Evolutionary conservation across 2,329 filamentous ascomycete species (phyloP), one percentile per base, ranked within the genome.

Genomic region (Herpotrichia juniperi): DNA sequence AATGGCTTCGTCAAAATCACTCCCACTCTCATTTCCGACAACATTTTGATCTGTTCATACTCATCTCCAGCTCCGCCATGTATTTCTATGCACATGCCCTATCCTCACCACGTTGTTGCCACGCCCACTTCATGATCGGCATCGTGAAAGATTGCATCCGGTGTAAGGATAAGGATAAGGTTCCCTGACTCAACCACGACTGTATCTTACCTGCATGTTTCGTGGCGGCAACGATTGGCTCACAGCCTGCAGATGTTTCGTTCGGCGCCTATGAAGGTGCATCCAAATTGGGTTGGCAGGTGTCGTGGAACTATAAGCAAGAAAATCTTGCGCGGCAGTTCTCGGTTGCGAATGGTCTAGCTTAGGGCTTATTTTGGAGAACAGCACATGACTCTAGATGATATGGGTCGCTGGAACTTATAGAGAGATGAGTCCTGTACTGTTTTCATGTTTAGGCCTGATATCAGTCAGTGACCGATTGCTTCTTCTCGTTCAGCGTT

Each of bases 211-310:
- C 16, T 39, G 44, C 45, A 51, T 54, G 50, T 57, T 56, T 57
- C 42, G 46, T 48, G 48, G 56, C 56, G 56, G 16, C 48, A 51
- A 57, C 42, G 56, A 59, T 61, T 57, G 58, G 56, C 51, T 43
- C 40, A 50, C 52, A 53, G 52, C 49, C 24, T 61, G 53, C 51
- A 54, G 58, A 55, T 56, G 56, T 58, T 58, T 58, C 56, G 9
- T 28, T 53, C 42, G 40, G 56, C 53, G 53, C 46, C 50, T 56
- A 25, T 39, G 16, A 24, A 8, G 25, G 22, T 55, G 50, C 51
- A 40, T 48, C 43, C 47, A 57, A 45, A 48, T 51, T 58, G 40
- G 48, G 39, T 50, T 21, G 44, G 26, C 37, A 49, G 35, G 6
- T 14, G 17, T 34, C 50, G 58, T 59, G 58, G 43, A 39, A 62